Conservation (phyloP, 306 rosid genomes). For the Aeschynomene evenia region DNA sequence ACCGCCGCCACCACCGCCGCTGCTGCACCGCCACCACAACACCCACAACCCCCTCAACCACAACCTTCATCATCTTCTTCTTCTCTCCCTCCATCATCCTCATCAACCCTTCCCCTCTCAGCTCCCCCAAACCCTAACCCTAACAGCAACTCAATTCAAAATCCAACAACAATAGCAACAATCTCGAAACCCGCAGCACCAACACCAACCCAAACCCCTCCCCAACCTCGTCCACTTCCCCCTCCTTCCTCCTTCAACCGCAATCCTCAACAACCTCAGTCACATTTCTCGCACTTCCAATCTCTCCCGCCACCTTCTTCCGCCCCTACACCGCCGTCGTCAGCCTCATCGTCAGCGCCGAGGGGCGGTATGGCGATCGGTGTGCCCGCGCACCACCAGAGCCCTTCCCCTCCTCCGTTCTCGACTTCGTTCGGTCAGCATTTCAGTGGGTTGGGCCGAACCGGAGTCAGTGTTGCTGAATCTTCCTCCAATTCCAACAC, state of each 20-base stretch:
- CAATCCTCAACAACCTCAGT: conserved; percentile 29
- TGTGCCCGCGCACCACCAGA: conserved; percentile 73
- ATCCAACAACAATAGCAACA: conserved; percentile 19
- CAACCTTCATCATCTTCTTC: neutral
- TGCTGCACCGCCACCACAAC: conserved; percentile 32
- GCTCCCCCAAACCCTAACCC: conserved; percentile 23
- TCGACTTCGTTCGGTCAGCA: conserved; percentile 75
- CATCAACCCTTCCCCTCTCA: conserved; percentile 39
- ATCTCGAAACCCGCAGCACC: conserved; percentile 41
- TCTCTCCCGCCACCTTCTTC: conserved; percentile 51
- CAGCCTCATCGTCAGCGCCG: conserved; percentile 43
- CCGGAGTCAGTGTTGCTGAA: conserved; percentile 51
- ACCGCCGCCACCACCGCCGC: conserved; percentile 23
- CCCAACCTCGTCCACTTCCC: conserved; percentile 45
- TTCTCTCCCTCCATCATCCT: conserved; percentile 27
- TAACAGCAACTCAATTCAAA: conserved; percentile 29
- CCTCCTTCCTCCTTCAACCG: conserved; percentile 50
- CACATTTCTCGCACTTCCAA: conserved; percentile 56
- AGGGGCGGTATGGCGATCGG: conserved; percentile 80
- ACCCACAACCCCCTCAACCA: neutral
- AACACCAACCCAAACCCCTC: conserved; percentile 34
- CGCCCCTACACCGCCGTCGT: conserved; percentile 33
- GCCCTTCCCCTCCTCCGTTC: conserved; percentile 58
- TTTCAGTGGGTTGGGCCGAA: conserved; percentile 74
- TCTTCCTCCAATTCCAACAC: conserved; percentile 48